Conservation (phyloP, 495 filamentous ascomycete genomes). For the Xylaria castorea region DNA sequence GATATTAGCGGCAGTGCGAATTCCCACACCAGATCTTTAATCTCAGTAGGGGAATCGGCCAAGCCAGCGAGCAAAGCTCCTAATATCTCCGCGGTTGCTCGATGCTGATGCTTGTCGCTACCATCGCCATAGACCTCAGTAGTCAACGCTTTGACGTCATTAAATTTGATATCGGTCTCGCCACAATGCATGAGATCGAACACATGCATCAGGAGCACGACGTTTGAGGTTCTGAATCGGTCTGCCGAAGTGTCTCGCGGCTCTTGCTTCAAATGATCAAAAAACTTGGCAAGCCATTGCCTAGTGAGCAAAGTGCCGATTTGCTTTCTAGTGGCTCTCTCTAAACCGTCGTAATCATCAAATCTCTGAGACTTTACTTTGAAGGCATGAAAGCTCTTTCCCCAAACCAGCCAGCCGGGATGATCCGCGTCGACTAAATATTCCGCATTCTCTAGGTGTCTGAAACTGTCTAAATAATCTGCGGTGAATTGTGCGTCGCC, state of each 20-base stretch:
- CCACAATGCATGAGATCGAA: conserved; percentile 86
- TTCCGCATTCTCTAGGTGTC: conserved; percentile 72
- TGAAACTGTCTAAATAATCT: conserved; percentile 78
- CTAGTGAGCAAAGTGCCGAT: conserved; percentile 82
- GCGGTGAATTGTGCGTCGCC: conserved; percentile 80
- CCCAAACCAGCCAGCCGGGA: conserved; percentile 98
- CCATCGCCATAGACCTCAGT: conserved; percentile 83
- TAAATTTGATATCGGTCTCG: conserved; percentile 75
- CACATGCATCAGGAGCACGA: conserved; percentile 82
- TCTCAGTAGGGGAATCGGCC: conserved; percentile 70
- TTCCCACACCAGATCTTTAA: conserved; percentile 78
- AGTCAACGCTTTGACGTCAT: conserved; percentile 85
- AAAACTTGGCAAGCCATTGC: conserved; percentile 87
- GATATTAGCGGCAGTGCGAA: conserved; percentile 90
- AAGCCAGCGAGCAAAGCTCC: conserved; percentile 81
- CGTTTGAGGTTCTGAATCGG: conserved; percentile 85
- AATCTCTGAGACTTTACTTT: conserved; percentile 71
- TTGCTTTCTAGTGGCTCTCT: conserved; percentile 74
- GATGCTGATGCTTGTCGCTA: conserved; percentile 96
- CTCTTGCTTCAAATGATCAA: conserved; percentile 95
- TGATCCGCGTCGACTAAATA: conserved; percentile 92
- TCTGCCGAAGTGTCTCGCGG: conserved; percentile 83
- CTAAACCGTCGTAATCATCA: conserved; percentile 82
- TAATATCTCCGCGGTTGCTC: conserved; percentile 93
- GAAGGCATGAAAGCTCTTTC: conserved; percentile 79